A percentile compares a stretch with the other conserved stretches of the same genome.
phyloP scores from a whole-genome alignment of 371 early-diverging fungal species.

The Rhizopus delemar region DNA sequence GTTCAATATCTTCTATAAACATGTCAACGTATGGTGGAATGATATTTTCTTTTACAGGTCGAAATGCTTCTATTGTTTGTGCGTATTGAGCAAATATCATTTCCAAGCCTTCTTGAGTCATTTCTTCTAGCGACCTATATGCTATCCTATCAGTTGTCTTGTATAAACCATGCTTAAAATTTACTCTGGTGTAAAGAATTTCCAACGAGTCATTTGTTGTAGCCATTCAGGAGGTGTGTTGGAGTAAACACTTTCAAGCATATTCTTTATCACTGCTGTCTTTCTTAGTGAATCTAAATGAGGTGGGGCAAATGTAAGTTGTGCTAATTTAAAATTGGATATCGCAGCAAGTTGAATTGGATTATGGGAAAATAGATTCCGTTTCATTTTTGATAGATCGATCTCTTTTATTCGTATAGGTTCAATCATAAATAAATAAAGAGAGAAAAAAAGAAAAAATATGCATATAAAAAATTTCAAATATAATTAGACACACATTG shows the following conservation, averaged over 20 bases:
- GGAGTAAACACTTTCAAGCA: slow-evolving; percentile 43
- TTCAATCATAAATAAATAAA: slow-evolving; percentile 1
- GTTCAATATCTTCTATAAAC: slow-evolving; percentile 17
- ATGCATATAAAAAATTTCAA: neutral
- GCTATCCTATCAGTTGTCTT: neutral
- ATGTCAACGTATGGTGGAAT: neutral
- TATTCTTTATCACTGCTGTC: slow-evolving; percentile 52
- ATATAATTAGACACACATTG: neutral
- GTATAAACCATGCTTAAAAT: neutral
- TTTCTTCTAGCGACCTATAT: slow-evolving; percentile 43
- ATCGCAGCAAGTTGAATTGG: slow-evolving; percentile 57
- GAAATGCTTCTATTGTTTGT: slow-evolving; percentile 48
- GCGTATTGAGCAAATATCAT: slow-evolving; percentile 48
- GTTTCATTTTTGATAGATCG: slow-evolving; percentile 3
- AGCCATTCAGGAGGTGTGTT: slow-evolving; percentile 53
- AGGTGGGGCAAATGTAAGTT: slow-evolving; percentile 55
- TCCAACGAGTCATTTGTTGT: slow-evolving; percentile 57
- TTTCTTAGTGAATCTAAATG: slow-evolving; percentile 49
- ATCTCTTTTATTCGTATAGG: neutral
- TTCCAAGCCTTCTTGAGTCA: slow-evolving; percentile 51
- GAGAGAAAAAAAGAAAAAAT: slow-evolving; percentile 8
- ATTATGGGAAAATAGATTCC: slow-evolving; percentile 21
- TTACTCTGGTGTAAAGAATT: slow-evolving; percentile 56
- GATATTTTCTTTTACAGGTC: slow-evolving; percentile 34
- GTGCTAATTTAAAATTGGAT: slow-evolving; percentile 58